Evolutionary conservation across 179 eudicot genomes (phyloP).

Genomic region (Silene vulgaris): DNA sequence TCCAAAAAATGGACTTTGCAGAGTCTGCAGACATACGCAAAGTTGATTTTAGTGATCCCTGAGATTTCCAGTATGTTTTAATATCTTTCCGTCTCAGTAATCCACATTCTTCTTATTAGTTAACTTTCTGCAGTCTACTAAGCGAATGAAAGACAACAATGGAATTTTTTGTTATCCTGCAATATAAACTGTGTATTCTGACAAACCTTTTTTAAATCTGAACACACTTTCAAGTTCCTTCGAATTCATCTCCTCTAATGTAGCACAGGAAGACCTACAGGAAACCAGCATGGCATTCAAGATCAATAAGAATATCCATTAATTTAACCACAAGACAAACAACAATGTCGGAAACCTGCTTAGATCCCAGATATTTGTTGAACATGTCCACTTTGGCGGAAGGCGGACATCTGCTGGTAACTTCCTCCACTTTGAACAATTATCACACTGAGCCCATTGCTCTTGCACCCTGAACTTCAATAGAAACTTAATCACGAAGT

Average conservation of each 20-base stretch:
- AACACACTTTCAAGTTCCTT: constrained; percentile 50
- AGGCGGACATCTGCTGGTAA: constrained; percentile 37
- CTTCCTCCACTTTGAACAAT: constrained; percentile 53
- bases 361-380: constrained; percentile 38
- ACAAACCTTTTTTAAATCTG: constrained; percentile 52
- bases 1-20: not conserved
- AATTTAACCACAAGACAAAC: not conserved
- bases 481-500: not conserved
- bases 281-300: constrained; percentile 3
- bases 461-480: constrained; percentile 33
- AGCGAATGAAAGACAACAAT: constrained; percentile 10
- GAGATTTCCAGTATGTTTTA: constrained; percentile 4
- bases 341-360: constrained; percentile 29
- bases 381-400: constrained; percentile 44
- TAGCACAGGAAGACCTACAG: constrained; percentile 64
- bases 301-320: constrained; percentile 7
- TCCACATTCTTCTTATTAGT: constrained; percentile 5
- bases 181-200: constrained; percentile 13
- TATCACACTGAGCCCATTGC: constrained; percentile 52
- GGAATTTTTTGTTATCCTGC: not conserved
- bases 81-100: not conserved
- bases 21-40: not conserved
- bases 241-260: constrained; percentile 53
- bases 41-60: constrained; percentile 4
- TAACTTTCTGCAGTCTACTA: not conserved